A percentile compares a stretch with the other conserved stretches of the same genome.
Evolutionary conservation across 2,329 filamentous ascomycete genomes (phyloP).

Genomic region (Colletotrichum chrysophilum): DNA sequence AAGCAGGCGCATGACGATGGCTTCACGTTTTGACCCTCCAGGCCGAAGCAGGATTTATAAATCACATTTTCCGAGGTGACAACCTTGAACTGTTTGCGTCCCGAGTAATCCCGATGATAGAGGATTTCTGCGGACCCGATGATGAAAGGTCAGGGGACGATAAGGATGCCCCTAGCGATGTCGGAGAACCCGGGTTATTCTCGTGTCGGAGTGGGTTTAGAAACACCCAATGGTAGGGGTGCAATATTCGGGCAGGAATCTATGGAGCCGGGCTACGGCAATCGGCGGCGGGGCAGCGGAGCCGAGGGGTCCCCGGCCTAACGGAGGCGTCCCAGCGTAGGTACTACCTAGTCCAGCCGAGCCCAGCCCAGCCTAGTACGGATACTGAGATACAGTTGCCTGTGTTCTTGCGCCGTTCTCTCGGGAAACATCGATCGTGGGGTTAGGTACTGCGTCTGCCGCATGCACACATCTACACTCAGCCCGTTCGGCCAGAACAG

Average conservation of each 20-base stretch:
- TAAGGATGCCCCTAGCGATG: not conserved
- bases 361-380: not conserved
- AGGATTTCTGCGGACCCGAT: not conserved
- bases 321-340: not conserved
- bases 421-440: not conserved
- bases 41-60: not conserved
- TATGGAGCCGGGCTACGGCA: conserved; percentile 8
- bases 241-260: not conserved
- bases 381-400: not conserved
- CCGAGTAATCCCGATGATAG: conserved; percentile 10
- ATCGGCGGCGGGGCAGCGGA: conserved; percentile 9
- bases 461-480: not conserved
- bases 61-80: not conserved
- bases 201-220: not conserved
- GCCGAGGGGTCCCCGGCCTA: conserved; percentile 6
- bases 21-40: conserved; percentile 13
- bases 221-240: not conserved
- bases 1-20: conserved; percentile 14
- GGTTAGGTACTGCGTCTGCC: not conserved
- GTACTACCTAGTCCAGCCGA: not conserved
- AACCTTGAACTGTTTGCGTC: not conserved
- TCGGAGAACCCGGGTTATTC: conserved; percentile 9
- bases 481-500: not conserved
- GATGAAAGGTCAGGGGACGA: not conserved
- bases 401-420: not conserved